Evolutionary conservation across 495 filamentous ascomycete species (phyloP).

Genomic region (Neurospora tetrasperma): DNA sequence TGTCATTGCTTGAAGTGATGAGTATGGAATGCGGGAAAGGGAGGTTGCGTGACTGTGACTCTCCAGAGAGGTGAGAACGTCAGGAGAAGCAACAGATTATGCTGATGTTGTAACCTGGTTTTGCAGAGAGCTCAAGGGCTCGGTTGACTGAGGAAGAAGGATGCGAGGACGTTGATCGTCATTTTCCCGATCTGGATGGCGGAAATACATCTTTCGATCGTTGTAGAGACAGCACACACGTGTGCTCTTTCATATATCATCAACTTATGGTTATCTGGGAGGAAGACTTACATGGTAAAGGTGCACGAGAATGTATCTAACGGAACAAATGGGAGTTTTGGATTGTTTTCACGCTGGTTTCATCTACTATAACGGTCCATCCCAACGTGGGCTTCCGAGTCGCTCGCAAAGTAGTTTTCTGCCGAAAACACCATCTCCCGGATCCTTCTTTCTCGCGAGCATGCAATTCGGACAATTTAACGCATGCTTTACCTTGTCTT

Average conservation of each 20-base stretch:
- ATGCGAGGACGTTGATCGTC: conserved; percentile 1
- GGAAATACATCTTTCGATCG: not conserved
- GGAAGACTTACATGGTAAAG: not conserved
- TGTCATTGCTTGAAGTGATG: not conserved
- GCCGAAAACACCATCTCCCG: not conserved
- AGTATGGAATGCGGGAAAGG: not conserved
- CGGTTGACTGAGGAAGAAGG: not conserved
- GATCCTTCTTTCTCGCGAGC: not conserved
- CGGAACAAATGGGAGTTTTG: conserved; percentile 2
- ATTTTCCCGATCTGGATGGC: not conserved
- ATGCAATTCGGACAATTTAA: not conserved
- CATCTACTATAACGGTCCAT: not conserved
- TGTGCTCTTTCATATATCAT: not conserved
- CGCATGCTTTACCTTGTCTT: not conserved
- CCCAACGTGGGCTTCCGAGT: not conserved
- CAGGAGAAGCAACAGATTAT: not conserved
- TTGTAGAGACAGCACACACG: not conserved
- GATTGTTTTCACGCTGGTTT: not conserved
- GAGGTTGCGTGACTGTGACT: not conserved
- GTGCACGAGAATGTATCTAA: conserved; percentile 10
- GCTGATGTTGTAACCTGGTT: not conserved
- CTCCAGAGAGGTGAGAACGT: not conserved
- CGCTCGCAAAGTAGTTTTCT: not conserved
- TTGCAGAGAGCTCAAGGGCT: not conserved
- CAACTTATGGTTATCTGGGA: not conserved